Evolutionary conservation across 1,284 basidiomycete species (phyloP).

Genomic region (Cutaneotrichosporon sp.): DNA sequence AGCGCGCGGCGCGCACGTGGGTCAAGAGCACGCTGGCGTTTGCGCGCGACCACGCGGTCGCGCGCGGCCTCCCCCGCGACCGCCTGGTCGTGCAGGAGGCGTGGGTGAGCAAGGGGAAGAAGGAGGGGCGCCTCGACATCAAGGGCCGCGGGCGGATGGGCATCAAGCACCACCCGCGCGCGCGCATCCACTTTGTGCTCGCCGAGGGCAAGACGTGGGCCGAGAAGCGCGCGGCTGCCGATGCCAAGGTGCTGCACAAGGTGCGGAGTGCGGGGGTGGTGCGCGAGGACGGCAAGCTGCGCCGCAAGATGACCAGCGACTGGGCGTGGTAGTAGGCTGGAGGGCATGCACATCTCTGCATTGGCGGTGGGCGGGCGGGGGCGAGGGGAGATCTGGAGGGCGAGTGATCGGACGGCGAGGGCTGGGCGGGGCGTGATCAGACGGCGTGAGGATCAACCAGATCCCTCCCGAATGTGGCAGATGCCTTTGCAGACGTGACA

Average conservation of each 20-base stretch:
- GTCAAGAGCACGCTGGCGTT: constrained; percentile 86
- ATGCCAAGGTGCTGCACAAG: constrained; percentile 68
- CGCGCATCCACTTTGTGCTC: constrained; percentile 75
- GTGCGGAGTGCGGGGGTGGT: constrained; percentile 76
- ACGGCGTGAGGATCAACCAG: no score
- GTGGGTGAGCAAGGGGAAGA: constrained; percentile 85
- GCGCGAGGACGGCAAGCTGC: constrained; percentile 74
- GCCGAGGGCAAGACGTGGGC: constrained; percentile 79
- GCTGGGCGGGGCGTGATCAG: no score
- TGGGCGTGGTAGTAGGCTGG: constrained; percentile 72
- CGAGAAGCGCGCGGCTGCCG: constrained; percentile 66
- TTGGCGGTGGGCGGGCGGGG: background rate
- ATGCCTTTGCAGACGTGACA: no score
- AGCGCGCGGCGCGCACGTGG: constrained; percentile 73
- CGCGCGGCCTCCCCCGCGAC: constrained; percentile 73
- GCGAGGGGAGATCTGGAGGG: no score
- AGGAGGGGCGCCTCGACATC: constrained; percentile 72
- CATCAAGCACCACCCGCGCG: constrained; percentile 73
- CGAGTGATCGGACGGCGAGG: no score
- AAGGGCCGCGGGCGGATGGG: constrained; percentile 83
- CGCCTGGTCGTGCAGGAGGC: constrained; percentile 85
- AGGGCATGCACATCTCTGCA: constrained; percentile 4
- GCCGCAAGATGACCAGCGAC: constrained; percentile 63
- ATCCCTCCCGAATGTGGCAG: no score
- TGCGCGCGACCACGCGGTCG: constrained; percentile 82